Percentiles rank a stretch among this genome's conserved stretches.
Conservation (phyloP, 1,284 basidiomycete species). For the Fomitiporia mediterranea region DNA sequence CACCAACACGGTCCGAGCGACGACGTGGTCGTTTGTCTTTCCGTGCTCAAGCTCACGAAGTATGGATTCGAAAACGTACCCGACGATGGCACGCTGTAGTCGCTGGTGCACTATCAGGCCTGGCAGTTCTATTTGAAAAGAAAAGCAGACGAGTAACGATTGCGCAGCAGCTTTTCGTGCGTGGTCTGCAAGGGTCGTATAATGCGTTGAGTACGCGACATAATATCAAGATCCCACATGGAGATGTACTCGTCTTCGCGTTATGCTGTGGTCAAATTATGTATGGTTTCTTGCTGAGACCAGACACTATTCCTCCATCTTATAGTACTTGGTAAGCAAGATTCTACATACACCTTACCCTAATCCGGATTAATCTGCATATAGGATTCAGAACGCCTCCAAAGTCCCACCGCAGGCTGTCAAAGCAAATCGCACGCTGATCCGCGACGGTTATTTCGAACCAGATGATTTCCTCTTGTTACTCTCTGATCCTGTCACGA, state of each 20-base stretch:
- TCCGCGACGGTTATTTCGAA: slow-evolving; percentile 54
- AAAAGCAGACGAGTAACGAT: slow-evolving; percentile 65
- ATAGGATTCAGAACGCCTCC: slow-evolving; percentile 57
- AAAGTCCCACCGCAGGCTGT: slow-evolving; percentile 61
- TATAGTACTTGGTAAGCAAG: slow-evolving; percentile 67
- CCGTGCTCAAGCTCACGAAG: slow-evolving; percentile 56
- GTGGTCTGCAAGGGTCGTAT: slow-evolving; percentile 82
- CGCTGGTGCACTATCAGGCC: slow-evolving; percentile 79
- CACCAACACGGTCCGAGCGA: slow-evolving; percentile 20
- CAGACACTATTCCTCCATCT: slow-evolving; percentile 77
- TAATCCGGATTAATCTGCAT: background rate
- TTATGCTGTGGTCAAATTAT: slow-evolving; percentile 87
- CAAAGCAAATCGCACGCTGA: slow-evolving; percentile 56
- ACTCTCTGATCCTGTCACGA: slow-evolving; percentile 39
- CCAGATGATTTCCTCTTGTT: slow-evolving; percentile 52
- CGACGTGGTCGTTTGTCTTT: slow-evolving; percentile 53
- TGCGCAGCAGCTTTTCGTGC: slow-evolving; percentile 89
- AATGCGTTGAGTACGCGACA: slow-evolving; percentile 64
- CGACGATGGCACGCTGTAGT: slow-evolving; percentile 84
- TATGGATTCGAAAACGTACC: slow-evolving; percentile 61
- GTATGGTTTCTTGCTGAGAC: slow-evolving; percentile 77
- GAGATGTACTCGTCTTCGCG: slow-evolving; percentile 80
- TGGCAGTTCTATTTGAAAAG: slow-evolving; percentile 85
- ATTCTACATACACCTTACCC: background rate
- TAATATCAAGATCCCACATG: slow-evolving; percentile 77